These are phyloP conservation scores for Fonsecaea erecta DNA, from an alignment of 2,329 filamentous ascomycete genomes.

Conservation along the genomic window DNA sequence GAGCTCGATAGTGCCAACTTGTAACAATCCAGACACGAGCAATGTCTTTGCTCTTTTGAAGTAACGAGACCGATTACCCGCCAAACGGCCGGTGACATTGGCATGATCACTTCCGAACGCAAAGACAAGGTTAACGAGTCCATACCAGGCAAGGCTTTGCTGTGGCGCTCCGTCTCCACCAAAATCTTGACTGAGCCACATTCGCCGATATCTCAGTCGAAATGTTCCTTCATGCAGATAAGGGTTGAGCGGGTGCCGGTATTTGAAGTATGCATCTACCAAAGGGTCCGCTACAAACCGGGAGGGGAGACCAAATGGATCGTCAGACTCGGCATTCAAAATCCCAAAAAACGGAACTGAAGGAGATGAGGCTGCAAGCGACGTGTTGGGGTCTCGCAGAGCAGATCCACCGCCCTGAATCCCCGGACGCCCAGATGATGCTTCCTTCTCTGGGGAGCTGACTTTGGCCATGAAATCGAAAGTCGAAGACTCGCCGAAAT, in stretches of 20 bases:
- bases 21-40: conserved; percentile 6
- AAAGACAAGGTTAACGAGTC: conserved; percentile 10
- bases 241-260: conserved; percentile 8
- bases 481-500: conserved; percentile 13
- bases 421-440: neutral
- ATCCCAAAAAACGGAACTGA: conserved; percentile 4
- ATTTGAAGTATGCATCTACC: conserved; percentile 11
- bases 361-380: conserved; percentile 5
- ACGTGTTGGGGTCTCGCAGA: neutral
- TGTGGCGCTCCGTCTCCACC: conserved; percentile 7
- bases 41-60: conserved; percentile 12
- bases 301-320: conserved; percentile 9
- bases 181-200: conserved; percentile 12
- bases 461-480: conserved; percentile 13
- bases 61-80: conserved; percentile 9
- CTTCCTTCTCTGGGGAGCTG: conserved; percentile 3
- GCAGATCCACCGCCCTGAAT: neutral
- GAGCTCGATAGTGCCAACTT: conserved; percentile 15
- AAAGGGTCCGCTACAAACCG: conserved; percentile 6
- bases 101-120: conserved; percentile 12
- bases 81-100: conserved; percentile 3
- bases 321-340: conserved; percentile 2
- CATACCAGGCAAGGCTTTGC: conserved; percentile 9
- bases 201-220: conserved; percentile 4
- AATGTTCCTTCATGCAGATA: conserved; percentile 12